A percentile compares a stretch with the other conserved stretches of the same genome.
Evolutionary conservation across 2,329 filamentous ascomycete species (phyloP).

Genomic region (Pestalotiopsis fici): DNA sequence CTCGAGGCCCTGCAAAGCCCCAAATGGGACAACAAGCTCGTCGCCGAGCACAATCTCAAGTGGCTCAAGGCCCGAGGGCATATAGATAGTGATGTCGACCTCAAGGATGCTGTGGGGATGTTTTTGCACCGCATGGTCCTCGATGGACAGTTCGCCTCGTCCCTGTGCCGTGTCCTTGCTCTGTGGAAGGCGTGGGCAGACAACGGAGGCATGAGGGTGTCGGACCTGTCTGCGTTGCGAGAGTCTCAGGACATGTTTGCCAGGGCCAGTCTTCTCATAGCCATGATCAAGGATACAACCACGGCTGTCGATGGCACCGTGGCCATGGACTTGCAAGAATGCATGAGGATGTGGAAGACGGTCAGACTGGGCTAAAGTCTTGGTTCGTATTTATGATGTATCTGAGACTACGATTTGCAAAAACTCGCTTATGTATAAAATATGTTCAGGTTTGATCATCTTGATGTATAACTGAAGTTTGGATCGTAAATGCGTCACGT

Average conservation of each 20-base stretch:
- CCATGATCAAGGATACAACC: conserved; percentile 47
- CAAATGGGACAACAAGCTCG: conserved; percentile 50
- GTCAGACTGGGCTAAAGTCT: conserved; percentile 47
- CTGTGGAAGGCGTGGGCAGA: conserved; percentile 57
- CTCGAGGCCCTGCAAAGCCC: conserved; percentile 55
- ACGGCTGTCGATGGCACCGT: conserved; percentile 47
- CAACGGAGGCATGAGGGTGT: conserved; percentile 52
- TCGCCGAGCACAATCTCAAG: conserved; percentile 43
- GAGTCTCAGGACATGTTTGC: conserved; percentile 44
- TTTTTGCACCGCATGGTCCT: conserved; percentile 55
- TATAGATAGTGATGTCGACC: conserved; percentile 23
- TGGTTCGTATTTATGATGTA: background rate
- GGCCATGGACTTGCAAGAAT: conserved; percentile 56
- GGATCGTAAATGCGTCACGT: no score
- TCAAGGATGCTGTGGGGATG: conserved; percentile 45
- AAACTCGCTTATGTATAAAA: background rate
- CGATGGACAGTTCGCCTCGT: conserved; percentile 42
- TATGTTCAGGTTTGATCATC: no score
- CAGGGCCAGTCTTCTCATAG: conserved; percentile 47
- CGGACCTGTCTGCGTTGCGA: conserved; percentile 41
- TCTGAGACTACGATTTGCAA: background rate
- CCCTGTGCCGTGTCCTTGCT: conserved; percentile 47
- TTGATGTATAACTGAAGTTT: no score
- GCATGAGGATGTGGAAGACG: conserved; percentile 52
- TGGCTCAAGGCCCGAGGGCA: conserved; percentile 40